Evolutionary conservation across 768 basidiomycete genomes (phyloP).

Genomic region (Amyloporia xantha): DNA sequence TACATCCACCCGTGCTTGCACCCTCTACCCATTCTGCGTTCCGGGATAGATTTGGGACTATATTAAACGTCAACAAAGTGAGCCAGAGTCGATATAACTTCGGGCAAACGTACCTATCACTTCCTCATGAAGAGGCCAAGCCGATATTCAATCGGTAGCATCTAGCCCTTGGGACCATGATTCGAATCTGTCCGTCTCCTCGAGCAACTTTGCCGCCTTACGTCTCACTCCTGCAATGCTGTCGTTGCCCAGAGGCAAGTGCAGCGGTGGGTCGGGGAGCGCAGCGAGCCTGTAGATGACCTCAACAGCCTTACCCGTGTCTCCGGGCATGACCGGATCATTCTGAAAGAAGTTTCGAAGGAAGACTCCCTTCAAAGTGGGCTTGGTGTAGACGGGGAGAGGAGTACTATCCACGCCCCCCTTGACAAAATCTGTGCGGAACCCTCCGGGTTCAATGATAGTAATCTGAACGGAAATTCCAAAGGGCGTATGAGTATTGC

Average conservation of each 20-base stretch:
- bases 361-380: no score
- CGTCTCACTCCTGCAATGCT: constrained; percentile 7
- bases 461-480: no score
- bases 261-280: constrained; percentile 15
- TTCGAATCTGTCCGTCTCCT: constrained; percentile 6
- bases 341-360: not conserved
- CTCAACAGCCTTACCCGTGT: constrained; percentile 15
- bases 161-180: constrained; percentile 3
- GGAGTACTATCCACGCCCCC: not conserved
- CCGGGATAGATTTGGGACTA: no score
- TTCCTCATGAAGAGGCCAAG: no score
- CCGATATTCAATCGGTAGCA: no score
- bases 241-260: constrained; percentile 16
- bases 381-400: constrained; percentile 14
- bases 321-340: not conserved
- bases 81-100: no score
- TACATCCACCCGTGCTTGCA: no score
- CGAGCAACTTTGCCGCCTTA: constrained; percentile 7
- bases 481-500: no score
- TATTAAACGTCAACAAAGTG: no score
- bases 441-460: constrained; percentile 16
- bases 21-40: no score
- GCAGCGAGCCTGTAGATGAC: constrained; percentile 14
- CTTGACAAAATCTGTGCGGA: constrained; percentile 8
- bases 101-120: no score